Conservation (phyloP, 2,329 filamentous ascomycete species). For the Alternaria consortialis region DNA sequence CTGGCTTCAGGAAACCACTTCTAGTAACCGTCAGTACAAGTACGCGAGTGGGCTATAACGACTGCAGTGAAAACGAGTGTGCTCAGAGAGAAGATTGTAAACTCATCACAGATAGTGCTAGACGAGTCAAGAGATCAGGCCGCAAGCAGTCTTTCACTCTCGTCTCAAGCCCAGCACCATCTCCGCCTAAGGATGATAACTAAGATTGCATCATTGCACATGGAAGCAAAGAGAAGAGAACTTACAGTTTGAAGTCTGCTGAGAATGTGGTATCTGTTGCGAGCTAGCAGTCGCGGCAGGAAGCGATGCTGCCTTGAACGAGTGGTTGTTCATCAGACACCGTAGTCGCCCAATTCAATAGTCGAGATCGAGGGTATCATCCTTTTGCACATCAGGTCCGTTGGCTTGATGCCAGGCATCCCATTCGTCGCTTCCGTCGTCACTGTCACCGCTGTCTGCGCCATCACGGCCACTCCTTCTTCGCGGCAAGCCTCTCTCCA, state of each 20-base stretch:
- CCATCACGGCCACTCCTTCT: slow-evolving; percentile 15
- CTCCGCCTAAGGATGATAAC: slow-evolving; percentile 97
- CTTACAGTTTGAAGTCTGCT: slow-evolving; percentile 12
- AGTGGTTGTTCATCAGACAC: too few species aligned
- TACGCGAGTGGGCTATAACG: neutral
- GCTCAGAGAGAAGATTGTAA: slow-evolving; percentile 52
- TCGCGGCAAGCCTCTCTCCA: slow-evolving; percentile 22
- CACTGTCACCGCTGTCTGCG: slow-evolving; percentile 29
- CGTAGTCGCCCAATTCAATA: slow-evolving; percentile 49
- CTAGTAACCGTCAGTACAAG: slow-evolving; percentile 2
- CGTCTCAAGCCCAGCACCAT: slow-evolving; percentile 34
- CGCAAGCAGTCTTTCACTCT: slow-evolving; percentile 30
- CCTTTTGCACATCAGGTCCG: slow-evolving; percentile 55
- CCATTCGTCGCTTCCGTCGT: slow-evolving; percentile 51
- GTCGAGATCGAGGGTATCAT: slow-evolving; percentile 56
- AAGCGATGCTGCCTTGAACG: neutral
- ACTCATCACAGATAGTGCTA: slow-evolving; percentile 41
- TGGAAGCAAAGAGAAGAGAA: slow-evolving; percentile 8
- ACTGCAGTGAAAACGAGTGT: neutral
- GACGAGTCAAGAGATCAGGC: slow-evolving; percentile 33
- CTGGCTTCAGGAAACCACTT: neutral
- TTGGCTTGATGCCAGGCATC: slow-evolving; percentile 57
- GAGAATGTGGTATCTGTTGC: neutral
- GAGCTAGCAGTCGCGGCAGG: neutral
- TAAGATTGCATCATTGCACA: slow-evolving; percentile 79